Conservation (phyloP, 345 rosid species). For the Euphorbia lathyris region DNA sequence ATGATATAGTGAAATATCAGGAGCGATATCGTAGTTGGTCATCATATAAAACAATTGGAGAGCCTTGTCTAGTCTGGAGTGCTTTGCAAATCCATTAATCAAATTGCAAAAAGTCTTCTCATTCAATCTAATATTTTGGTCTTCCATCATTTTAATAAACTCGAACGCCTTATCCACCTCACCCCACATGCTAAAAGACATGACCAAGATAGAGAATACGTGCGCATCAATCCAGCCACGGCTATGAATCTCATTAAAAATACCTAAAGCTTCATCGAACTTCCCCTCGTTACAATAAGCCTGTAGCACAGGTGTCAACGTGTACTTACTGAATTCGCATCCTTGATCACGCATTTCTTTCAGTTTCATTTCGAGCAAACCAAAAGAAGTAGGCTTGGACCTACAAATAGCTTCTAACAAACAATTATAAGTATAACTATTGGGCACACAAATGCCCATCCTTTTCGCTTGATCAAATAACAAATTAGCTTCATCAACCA, state of each 20-base stretch:
- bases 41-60: slow-evolving; percentile 58
- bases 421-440: slow-evolving; percentile 69
- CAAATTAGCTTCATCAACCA: slow-evolving; percentile 58
- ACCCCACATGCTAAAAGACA: slow-evolving; percentile 67
- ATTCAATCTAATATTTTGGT: slow-evolving; percentile 46
- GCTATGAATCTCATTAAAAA: slow-evolving; percentile 51
- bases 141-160: slow-evolving; percentile 66
- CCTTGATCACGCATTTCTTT: slow-evolving; percentile 63
- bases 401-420: slow-evolving; percentile 68
- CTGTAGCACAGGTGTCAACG: slow-evolving; percentile 72
- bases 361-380: slow-evolving; percentile 58
- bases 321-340: slow-evolving; percentile 53
- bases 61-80: slow-evolving; percentile 59
- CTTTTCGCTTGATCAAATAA: slow-evolving; percentile 61
- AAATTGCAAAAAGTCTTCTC: slow-evolving; percentile 62
- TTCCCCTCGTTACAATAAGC: slow-evolving; percentile 58
- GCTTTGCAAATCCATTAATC: slow-evolving; percentile 76
- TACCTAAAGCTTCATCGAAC: slow-evolving; percentile 47
- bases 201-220: slow-evolving; percentile 50
- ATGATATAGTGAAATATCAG: slow-evolving; percentile 58
- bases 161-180: slow-evolving; percentile 69
- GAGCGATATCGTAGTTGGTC: slow-evolving; percentile 49
- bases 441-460: slow-evolving; percentile 62
- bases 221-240: slow-evolving; percentile 70
- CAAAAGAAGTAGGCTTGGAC: slow-evolving; percentile 48